Conservation (phyloP, 768 basidiomycete genomes). For the Ephemerocybe angulata region DNA sequence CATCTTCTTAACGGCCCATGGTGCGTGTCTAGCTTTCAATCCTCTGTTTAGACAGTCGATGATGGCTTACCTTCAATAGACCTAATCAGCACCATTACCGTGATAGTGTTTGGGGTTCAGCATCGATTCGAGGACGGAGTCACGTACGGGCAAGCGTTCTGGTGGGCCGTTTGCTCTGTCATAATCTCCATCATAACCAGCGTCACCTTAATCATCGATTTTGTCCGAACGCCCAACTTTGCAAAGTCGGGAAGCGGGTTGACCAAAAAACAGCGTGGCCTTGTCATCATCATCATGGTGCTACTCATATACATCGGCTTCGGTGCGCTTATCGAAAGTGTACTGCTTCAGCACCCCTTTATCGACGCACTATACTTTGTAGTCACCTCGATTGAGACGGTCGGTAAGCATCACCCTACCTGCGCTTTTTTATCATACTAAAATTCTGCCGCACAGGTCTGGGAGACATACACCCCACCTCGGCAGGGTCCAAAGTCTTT, state of each 20-base stretch:
- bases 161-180: constrained; percentile 77
- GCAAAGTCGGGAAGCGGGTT: constrained; percentile 56
- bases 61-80: constrained; percentile 40
- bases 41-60: background rate
- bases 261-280: constrained; percentile 72
- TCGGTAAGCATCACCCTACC: constrained; percentile 33
- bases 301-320: constrained; percentile 71
- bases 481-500: constrained; percentile 53
- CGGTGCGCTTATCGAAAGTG: constrained; percentile 58
- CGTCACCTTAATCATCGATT: constrained; percentile 62
- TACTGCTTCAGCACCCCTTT: constrained; percentile 55
- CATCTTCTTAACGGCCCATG: constrained; percentile 65
- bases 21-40: constrained; percentile 34
- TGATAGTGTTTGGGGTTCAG: constrained; percentile 59
- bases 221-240: constrained; percentile 58
- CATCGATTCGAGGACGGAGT: constrained; percentile 64
- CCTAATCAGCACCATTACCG: constrained; percentile 57
- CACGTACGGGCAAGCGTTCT: constrained; percentile 67
- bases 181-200: constrained; percentile 63
- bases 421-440: constrained; percentile 1
- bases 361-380: constrained; percentile 78
- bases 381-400: constrained; percentile 67
- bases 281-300: constrained; percentile 76
- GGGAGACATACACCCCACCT: constrained; percentile 65
- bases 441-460: constrained; percentile 43